phyloP scores from a whole-genome alignment of 2,329 filamentous ascomycete species.

The Aspergillus texensis region DNA sequence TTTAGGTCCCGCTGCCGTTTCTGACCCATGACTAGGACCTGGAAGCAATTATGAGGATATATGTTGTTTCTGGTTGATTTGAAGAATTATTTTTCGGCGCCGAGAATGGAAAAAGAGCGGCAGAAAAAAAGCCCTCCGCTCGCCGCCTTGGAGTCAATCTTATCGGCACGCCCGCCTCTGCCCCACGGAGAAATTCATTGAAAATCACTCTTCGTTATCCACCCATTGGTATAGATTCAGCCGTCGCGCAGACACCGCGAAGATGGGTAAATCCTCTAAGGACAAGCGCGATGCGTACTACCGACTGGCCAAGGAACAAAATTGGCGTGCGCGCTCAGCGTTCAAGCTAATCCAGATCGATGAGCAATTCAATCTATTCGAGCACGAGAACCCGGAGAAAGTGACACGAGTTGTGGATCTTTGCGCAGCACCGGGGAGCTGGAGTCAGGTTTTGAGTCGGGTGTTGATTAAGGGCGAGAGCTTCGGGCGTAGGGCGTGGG shows the following conservation, averaged over 20 bases:
- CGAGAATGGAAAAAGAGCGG: conserved; percentile 38
- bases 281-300: conserved; percentile 99
- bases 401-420: conserved; percentile 94
- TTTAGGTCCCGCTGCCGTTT: conserved; percentile 41
- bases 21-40: conserved; percentile 32
- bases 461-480: conserved; percentile 92
- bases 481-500: conserved; percentile 83
- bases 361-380: conserved; percentile 93
- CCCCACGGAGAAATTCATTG: conserved; percentile 30
- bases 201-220: conserved; percentile 3
- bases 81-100: conserved; percentile 14
- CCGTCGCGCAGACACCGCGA: conserved; percentile 3
- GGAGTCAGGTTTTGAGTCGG: conserved; percentile 94
- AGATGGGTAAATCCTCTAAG: conserved; percentile 96
- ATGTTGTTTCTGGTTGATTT: background rate
- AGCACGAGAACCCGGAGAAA: conserved; percentile 58
- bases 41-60: background rate
- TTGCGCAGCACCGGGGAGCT: conserved; percentile 92
- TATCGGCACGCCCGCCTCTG: conserved; percentile 29
- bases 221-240: conserved; percentile 5
- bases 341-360: conserved; percentile 98
- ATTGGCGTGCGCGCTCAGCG: conserved; percentile 92
- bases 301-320: conserved; percentile 95
- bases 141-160: conserved; percentile 32
- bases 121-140: conserved; percentile 34